Base-by-base conservation (phyloP, 83 land plant species). In the Thuja plicata region DNA sequence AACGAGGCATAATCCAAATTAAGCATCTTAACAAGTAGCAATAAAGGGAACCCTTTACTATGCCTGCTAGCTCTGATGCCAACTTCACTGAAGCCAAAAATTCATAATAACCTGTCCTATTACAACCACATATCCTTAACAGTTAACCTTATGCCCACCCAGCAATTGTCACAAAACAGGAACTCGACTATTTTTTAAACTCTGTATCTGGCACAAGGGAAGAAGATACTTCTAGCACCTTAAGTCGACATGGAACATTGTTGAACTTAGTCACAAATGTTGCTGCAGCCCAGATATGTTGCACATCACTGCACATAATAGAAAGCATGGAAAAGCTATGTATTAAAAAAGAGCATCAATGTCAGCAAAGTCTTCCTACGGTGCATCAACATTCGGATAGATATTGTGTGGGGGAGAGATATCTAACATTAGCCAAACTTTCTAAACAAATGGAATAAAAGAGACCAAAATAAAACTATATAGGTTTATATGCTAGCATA, bases 251-350 rank as follows among this genome's bases (percentile, higher is more conserved):
- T 10, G 88, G 62, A 21, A 86, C 87, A 66, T 91, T 81, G 38
- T 86, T 91, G 86, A 89, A 77, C 46, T 91, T 91, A 32, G 91
- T 79, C 91, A 91, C 45, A 84, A 91, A 91, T n/a, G 88, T 84
- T 30, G 88, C 88, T 12, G 92, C 92, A 76, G 91, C 92, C 91
- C 92, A 91, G 52, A 91, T 89, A 11, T 85, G 82, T 90, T 91
- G 91, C 62, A 84, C 88, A n/a, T 91, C 91, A 34, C 92, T 89
- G 91, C 37, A 89, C n/a, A 74, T 37, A 24, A 50, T 43, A 16
- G 19, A 78, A 82, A 27, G 88, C 13, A 27, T 77, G 52, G n/a
- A 76, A 17, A 88, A n/a, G 9, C 87, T 88, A 13, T 17, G 48
- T 11, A 27, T 74, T 78, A 50, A 19, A 48, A 11, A 15, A 52